phyloP scores from a whole-genome alignment of 1,139 yeast genomes.

The Geotrichum aggregatum region DNA sequence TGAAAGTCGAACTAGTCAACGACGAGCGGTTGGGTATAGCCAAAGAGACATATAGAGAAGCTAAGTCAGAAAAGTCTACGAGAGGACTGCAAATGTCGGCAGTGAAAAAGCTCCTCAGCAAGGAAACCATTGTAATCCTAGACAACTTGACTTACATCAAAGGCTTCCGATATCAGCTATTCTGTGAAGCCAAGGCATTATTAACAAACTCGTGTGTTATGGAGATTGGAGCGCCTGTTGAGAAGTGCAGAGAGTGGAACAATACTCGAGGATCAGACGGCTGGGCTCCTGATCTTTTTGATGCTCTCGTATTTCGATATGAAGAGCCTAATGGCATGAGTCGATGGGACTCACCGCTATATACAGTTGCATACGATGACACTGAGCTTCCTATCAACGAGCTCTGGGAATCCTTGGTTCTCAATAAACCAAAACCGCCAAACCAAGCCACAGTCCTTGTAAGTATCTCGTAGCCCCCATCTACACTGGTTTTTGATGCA shows the following conservation, averaged over 20 bases:
- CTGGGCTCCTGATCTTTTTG: constrained; percentile 72
- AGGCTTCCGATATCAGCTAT: constrained; percentile 90
- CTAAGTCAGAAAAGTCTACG: constrained; percentile 70
- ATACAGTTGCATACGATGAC: constrained; percentile 61
- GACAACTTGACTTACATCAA: constrained; percentile 89
- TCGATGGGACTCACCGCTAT: constrained; percentile 93
- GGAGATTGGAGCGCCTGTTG: constrained; percentile 67
- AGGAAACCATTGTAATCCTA: constrained; percentile 68
- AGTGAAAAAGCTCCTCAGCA: constrained; percentile 72
- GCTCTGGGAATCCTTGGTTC: constrained; percentile 67
- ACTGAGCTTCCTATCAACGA: constrained; percentile 58
- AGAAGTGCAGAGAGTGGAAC: constrained; percentile 64
- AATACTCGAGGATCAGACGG: constrained; percentile 33
- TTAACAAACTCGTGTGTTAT: constrained; percentile 80
- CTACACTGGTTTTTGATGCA: not conserved
- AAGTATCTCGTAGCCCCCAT: too few species aligned
- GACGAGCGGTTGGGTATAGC: constrained; percentile 75
- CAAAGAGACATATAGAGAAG: constrained; percentile 63
- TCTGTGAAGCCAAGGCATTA: constrained; percentile 85
- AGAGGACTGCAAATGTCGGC: constrained; percentile 86
- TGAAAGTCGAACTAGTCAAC: constrained; percentile 62
- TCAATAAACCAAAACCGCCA: constrained; percentile 51
- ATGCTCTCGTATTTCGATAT: constrained; percentile 73
- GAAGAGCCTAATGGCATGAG: constrained; percentile 88
- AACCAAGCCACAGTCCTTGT: constrained; percentile 39